Evolutionary conservation across 2,329 filamentous ascomycete species (phyloP).

Genomic region (Colletotrichum brevisporum): DNA sequence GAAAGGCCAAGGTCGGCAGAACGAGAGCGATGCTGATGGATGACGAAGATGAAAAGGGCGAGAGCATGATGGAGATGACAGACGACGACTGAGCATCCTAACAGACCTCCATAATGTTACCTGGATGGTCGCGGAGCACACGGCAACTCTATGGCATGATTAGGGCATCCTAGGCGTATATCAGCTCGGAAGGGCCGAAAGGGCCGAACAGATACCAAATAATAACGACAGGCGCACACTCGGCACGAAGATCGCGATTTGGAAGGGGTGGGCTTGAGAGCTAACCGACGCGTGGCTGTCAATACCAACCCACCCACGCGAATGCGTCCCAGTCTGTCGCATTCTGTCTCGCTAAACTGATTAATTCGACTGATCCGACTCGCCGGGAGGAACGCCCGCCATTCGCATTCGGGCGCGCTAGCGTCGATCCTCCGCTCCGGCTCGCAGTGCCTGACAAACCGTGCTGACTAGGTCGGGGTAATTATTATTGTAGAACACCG

Average conservation of each 20-base stretch:
- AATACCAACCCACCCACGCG: constrained; percentile 1
- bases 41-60: constrained; percentile 54
- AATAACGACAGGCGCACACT: constrained; percentile 14
- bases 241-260: not conserved
- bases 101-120: constrained; percentile 15
- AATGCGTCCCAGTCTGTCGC: constrained; percentile 1
- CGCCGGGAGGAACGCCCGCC: constrained; percentile 1
- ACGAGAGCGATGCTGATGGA: constrained; percentile 51
- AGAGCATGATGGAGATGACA: constrained; percentile 69
- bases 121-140: constrained; percentile 8
- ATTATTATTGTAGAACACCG: constrained; percentile 19
- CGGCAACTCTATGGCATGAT: constrained; percentile 15
- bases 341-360: constrained; percentile 21
- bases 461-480: constrained; percentile 29
- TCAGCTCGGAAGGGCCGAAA: not conserved
- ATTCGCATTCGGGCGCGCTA: constrained; percentile 29
- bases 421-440: constrained; percentile 1
- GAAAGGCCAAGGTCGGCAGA: constrained; percentile 60
- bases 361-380: constrained; percentile 12
- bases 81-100: constrained; percentile 61
- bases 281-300: not conserved
- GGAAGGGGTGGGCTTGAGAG: not conserved
- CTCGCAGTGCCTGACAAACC: not conserved
- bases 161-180: constrained; percentile 5
- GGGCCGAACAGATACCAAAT: constrained; percentile 1